phyloP scores from a whole-genome alignment of 148 eudicot genomes.

The Persicaria maculosa region DNA sequence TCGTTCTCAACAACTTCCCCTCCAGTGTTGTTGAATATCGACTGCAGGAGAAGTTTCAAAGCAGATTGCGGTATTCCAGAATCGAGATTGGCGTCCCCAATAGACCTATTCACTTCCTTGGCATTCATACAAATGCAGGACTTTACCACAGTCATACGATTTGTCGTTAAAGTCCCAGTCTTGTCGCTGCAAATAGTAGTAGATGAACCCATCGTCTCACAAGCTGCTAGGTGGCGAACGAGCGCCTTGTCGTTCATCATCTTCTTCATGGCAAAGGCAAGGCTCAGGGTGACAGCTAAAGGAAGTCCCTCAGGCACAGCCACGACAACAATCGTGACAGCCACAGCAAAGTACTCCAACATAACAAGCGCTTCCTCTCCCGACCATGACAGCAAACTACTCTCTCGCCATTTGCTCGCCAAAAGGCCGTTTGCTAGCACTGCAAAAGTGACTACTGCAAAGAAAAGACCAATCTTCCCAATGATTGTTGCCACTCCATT shows the following conservation, averaged over 20 bases:
- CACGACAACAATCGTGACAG: constrained; percentile 30
- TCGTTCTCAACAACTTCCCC: constrained; percentile 22
- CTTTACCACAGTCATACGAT: constrained; percentile 28
- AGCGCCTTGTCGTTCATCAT: constrained; percentile 28
- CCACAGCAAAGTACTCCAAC: constrained; percentile 26
- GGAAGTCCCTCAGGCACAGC: constrained; percentile 38
- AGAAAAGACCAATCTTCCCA: constrained; percentile 24
- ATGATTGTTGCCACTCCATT: constrained; percentile 21
- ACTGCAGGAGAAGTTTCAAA: constrained; percentile 18
- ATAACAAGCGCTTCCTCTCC: constrained; percentile 18
- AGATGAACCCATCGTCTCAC: constrained; percentile 38
- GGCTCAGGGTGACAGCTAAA: constrained; percentile 31
- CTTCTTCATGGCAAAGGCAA: constrained; percentile 32
- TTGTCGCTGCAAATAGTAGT: constrained; percentile 29
- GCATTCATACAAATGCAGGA: constrained; percentile 23
- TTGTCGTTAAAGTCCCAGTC: constrained; percentile 30
- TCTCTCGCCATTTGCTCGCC: constrained; percentile 14
- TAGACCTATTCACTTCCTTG: constrained; percentile 10
- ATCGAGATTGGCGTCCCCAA: background rate
- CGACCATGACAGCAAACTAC: constrained; percentile 14
- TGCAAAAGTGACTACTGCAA: constrained; percentile 25
- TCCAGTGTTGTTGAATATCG: constrained; percentile 26
- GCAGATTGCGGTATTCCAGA: constrained; percentile 9
- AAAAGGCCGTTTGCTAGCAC: constrained; percentile 15
- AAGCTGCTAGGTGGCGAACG: constrained; percentile 26